These are phyloP conservation scores for Fragaria iinumae DNA, from an alignment of 306 rosid genomes.

Conservation along the genomic window DNA sequence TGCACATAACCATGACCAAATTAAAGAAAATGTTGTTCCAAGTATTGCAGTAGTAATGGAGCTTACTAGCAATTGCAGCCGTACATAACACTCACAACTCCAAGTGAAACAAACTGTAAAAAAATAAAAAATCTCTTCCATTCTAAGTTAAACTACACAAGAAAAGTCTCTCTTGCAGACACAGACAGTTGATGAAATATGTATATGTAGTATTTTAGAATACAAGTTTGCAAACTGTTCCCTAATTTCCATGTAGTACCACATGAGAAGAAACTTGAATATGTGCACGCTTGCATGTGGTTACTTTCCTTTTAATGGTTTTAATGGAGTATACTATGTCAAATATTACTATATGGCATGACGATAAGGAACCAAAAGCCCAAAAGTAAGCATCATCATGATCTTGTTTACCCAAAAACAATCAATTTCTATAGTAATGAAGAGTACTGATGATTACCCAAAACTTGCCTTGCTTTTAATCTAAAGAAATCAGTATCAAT, in stretches of 20 bases:
- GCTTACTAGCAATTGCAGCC: not conserved
- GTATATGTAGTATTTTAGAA: no score
- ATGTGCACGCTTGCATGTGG: no score
- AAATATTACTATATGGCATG: not conserved
- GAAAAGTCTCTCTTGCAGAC: not conserved
- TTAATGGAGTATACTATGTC: not conserved
- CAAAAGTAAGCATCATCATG: not conserved
- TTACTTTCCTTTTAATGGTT: no score
- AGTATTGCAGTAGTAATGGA: not conserved
- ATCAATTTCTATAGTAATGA: not conserved
- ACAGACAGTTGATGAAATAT: no score
- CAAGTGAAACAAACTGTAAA: not conserved
- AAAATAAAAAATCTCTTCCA: not conserved
- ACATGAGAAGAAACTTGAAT: no score
- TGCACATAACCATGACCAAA: not conserved
- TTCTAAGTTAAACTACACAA: not conserved
- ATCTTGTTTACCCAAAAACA: not conserved
- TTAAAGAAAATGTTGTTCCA: not conserved
- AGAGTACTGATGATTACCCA: not conserved
- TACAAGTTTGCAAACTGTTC: no score
- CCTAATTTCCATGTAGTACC: no score
- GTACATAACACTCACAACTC: not conserved
- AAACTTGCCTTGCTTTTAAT: no score
- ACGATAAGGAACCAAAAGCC: not conserved
- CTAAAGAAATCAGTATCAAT: no score